phyloP scores from a whole-genome alignment of 192 early-diverging fungal species.

The Ambispora gerdemannii region DNA sequence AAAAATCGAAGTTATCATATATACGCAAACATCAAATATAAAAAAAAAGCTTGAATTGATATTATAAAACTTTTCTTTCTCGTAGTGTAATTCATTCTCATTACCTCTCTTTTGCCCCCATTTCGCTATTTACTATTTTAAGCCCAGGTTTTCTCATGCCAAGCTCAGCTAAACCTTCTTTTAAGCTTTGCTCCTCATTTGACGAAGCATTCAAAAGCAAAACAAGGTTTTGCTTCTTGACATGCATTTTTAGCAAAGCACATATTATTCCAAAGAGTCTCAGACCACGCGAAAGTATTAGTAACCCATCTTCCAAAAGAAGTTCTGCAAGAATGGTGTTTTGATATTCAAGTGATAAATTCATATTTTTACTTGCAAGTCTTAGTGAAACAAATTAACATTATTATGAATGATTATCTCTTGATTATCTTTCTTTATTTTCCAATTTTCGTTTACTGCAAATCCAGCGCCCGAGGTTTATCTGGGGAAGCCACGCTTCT shows the following conservation, averaged over 20 bases:
- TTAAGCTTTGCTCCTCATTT: slow-evolving; percentile 51
- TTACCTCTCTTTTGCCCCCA: slow-evolving; percentile 54
- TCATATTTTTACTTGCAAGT: too few species aligned
- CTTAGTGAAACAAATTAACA: too few species aligned
- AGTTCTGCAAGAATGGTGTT: slow-evolving; percentile 62
- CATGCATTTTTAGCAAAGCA: slow-evolving; percentile 67
- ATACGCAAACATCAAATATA: too few species aligned
- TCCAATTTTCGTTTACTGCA: too few species aligned
- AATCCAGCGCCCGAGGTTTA: too few species aligned
- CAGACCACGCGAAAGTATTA: slow-evolving; percentile 76
- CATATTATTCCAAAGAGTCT: slow-evolving; percentile 70
- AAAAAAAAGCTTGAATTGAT: too few species aligned
- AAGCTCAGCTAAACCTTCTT: slow-evolving; percentile 47
- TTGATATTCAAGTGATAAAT: slow-evolving; percentile 58
- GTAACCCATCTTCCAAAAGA: slow-evolving; percentile 74
- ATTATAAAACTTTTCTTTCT: too few species aligned
- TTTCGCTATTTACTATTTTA: slow-evolving; percentile 56
- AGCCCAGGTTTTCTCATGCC: slow-evolving; percentile 42
- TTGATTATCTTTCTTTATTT: too few species aligned
- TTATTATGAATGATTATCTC: too few species aligned
- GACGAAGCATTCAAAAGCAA: slow-evolving; percentile 71
- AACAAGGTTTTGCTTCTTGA: slow-evolving; percentile 67
- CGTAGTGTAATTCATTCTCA: too few species aligned
- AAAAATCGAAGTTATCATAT: neutral
- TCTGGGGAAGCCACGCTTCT: too few species aligned